A percentile compares a stretch with the other conserved stretches of the same genome.
Conservation (phyloP, 805 yeast species). For the Wickerhamomyces ciferrii region DNA sequence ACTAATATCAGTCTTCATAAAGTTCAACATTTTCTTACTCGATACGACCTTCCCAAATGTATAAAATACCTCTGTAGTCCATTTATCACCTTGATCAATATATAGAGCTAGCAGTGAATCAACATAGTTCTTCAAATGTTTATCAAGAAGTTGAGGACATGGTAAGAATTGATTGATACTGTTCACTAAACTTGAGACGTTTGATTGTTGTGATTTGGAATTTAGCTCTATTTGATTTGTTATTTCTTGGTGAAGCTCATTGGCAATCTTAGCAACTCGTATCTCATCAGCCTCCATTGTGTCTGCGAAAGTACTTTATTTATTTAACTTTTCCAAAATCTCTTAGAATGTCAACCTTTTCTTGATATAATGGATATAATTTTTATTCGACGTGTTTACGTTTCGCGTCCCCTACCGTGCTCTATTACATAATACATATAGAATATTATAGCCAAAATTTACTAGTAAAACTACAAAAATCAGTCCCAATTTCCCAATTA, state of each 20-base stretch:
- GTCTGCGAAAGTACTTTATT: too few species aligned
- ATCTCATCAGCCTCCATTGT: conserved; percentile 28
- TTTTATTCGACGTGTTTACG: too few species aligned
- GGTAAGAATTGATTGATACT: conserved; percentile 47
- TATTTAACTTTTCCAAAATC: too few species aligned
- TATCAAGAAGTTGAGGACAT: conserved; percentile 46
- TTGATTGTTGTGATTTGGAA: conserved; percentile 5
- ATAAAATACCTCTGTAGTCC: conserved; percentile 39
- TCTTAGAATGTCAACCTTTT: too few species aligned
- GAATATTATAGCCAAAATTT: too few species aligned
- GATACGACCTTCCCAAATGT: conserved; percentile 62
- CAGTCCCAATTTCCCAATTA: neutral
- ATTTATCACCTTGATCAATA: conserved; percentile 3
- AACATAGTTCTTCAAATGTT: conserved; percentile 29
- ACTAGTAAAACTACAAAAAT: too few species aligned
- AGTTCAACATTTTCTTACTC: conserved; percentile 51
- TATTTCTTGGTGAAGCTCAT: conserved; percentile 14
- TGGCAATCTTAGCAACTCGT: conserved; percentile 23
- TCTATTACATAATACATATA: too few species aligned
- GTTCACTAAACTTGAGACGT: conserved; percentile 8
- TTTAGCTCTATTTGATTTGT: neutral
- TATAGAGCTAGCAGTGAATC: conserved; percentile 24
- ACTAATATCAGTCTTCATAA: conserved; percentile 55
- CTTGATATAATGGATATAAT: too few species aligned
- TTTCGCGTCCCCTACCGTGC: too few species aligned